Evolutionary conservation across 768 basidiomycete genomes (phyloP).

Genomic region (Boletus sp.): DNA sequence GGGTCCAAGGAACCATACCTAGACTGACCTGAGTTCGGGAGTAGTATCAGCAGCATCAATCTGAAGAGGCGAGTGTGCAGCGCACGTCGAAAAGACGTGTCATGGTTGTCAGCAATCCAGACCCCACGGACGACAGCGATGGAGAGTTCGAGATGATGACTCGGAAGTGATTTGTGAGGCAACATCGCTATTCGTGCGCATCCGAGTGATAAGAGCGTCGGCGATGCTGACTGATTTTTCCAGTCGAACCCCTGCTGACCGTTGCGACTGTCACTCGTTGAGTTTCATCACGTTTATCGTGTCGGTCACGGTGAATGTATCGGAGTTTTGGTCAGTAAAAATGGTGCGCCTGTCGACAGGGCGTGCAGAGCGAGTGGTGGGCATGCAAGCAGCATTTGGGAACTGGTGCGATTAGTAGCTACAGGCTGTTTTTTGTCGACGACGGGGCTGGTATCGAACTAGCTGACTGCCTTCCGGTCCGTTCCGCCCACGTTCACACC

Average conservation of each 20-base stretch:
- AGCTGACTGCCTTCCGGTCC: conserved; percentile 20
- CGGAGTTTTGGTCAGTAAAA: not conserved
- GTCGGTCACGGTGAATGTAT: not conserved
- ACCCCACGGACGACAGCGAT: conserved; percentile 29
- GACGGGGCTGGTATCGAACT: not conserved
- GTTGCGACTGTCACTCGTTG: not conserved
- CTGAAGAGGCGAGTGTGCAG: conserved; percentile 15
- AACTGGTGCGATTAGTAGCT: not conserved
- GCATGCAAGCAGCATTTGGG: not conserved
- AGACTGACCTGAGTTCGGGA: conserved; percentile 8
- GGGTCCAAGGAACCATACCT: not conserved
- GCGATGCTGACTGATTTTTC: not conserved
- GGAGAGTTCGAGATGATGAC: conserved; percentile 17
- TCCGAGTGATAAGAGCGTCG: not conserved
- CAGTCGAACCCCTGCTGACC: not conserved
- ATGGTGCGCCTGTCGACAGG: not conserved
- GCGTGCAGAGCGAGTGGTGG: not conserved
- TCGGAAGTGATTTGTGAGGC: conserved; percentile 9
- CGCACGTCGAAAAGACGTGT: conserved; percentile 24
- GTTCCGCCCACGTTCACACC: conserved; percentile 30
- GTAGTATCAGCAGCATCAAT: conserved; percentile 10
- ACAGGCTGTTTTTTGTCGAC: not conserved
- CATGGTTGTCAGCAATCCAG: conserved; percentile 30
- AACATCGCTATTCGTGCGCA: not conserved
- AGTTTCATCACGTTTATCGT: not conserved